A percentile compares a stretch with the other conserved stretches of the same genome.
Conservation (phyloP, 2,329 filamentous ascomycete species). For the Eurotiales sp. region DNA sequence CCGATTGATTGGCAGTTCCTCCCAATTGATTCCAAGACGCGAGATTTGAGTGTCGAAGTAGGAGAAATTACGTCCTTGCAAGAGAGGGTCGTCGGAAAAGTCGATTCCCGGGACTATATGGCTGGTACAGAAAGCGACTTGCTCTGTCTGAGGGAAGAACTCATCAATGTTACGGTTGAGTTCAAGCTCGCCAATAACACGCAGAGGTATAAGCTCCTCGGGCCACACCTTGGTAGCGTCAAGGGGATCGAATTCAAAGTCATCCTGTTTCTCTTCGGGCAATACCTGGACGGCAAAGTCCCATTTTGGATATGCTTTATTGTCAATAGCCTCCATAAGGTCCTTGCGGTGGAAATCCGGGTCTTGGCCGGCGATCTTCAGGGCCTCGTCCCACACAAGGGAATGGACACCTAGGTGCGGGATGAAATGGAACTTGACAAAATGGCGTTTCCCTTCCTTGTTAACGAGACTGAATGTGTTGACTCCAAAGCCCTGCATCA, state of each 20-base stretch:
- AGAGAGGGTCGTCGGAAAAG: slow-evolving; percentile 70
- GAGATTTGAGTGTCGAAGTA: slow-evolving; percentile 55
- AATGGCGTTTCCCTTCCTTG: slow-evolving; percentile 63
- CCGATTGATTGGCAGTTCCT: slow-evolving; percentile 67
- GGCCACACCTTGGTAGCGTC: slow-evolving; percentile 87
- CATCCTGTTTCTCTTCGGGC: slow-evolving; percentile 65
- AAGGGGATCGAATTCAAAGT: slow-evolving; percentile 81
- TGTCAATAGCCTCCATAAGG: slow-evolving; percentile 68
- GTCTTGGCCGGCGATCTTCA: slow-evolving; percentile 71
- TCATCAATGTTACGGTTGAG: slow-evolving; percentile 78
- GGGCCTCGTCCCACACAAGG: slow-evolving; percentile 70
- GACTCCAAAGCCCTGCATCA: slow-evolving; percentile 85
- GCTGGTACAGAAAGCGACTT: slow-evolving; percentile 76
- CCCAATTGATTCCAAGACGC: slow-evolving; percentile 64
- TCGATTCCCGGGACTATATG: slow-evolving; percentile 77
- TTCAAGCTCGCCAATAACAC: slow-evolving; percentile 74
- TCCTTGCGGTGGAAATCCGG: slow-evolving; percentile 82
- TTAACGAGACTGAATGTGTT: slow-evolving; percentile 73
- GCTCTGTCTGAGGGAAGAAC: slow-evolving; percentile 78
- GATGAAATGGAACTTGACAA: slow-evolving; percentile 75
- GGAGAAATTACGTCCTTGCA: slow-evolving; percentile 68
- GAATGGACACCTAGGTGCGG: slow-evolving; percentile 72
- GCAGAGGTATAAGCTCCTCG: slow-evolving; percentile 69
- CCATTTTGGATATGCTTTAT: slow-evolving; percentile 69
- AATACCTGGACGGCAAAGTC: slow-evolving; percentile 79